phyloP scores from a whole-genome alignment of 352 stramenopile species.

The Phytophthora lateralis region DNA sequence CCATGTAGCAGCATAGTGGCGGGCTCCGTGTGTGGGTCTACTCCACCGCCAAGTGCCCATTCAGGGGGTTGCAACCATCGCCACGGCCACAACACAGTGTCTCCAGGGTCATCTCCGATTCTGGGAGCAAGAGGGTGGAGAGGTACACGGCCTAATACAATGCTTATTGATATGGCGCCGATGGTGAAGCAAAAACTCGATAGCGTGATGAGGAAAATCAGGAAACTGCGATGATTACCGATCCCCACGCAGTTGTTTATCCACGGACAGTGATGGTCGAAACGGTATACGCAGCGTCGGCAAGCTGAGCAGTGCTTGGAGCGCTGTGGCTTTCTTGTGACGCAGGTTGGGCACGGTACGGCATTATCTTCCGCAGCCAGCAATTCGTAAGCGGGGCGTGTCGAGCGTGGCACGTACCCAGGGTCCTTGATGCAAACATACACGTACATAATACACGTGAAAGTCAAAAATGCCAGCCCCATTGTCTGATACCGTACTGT shows the following conservation, averaged over 20 bases:
- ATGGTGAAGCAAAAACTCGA: constrained; percentile 56
- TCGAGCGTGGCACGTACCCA: constrained; percentile 69
- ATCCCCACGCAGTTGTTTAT: constrained; percentile 87
- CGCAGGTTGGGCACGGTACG: constrained; percentile 80
- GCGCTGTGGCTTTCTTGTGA: constrained; percentile 72
- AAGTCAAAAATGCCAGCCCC: constrained; percentile 42
- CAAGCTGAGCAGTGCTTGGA: constrained; percentile 87
- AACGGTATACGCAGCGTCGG: constrained; percentile 77
- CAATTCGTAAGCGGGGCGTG: constrained; percentile 73
- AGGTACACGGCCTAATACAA: constrained; percentile 50
- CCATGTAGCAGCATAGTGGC: constrained; percentile 54
- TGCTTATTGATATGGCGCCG: constrained; percentile 48
- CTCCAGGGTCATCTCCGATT: background rate
- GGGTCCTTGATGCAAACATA: constrained; percentile 84
- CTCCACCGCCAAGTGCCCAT: constrained; percentile 24
- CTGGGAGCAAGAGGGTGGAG: constrained; percentile 35
- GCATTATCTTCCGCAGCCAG: constrained; percentile 65
- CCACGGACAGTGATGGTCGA: constrained; percentile 88
- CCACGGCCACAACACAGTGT: constrained; percentile 21
- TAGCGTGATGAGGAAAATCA: constrained; percentile 68
- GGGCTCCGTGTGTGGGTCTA: constrained; percentile 18
- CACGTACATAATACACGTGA: constrained; percentile 69
- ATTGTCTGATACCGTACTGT: constrained; percentile 32
- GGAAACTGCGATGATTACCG: constrained; percentile 74
- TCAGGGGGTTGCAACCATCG: constrained; percentile 34